Evolutionary conservation across 2,329 filamentous ascomycete species (phyloP).

Genomic region (Ophiostoma sp.): DNA sequence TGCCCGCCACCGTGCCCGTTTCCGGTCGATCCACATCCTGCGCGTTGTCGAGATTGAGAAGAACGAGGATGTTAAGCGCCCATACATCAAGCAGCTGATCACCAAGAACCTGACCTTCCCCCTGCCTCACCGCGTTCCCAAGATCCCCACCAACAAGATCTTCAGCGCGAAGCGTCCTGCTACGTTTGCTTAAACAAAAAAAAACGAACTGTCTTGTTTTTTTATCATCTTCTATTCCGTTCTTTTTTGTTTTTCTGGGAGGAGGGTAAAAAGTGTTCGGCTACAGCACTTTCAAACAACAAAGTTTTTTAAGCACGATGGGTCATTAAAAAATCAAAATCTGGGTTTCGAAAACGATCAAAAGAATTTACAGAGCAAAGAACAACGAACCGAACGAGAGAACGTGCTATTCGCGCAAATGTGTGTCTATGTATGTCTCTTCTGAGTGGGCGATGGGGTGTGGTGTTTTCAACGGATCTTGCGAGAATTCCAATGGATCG

Average conservation of each 20-base stretch:
- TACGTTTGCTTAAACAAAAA: constrained; percentile 75
- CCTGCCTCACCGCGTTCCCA: constrained; percentile 90
- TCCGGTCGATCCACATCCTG: constrained; percentile 93
- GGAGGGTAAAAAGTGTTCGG: constrained; percentile 15
- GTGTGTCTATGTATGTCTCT: no score
- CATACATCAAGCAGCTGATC: constrained; percentile 99
- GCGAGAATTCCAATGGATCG: no score
- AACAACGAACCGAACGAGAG: no score
- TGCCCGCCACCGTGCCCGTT: constrained; percentile 94
- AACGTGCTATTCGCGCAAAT: no score
- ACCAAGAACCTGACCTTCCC: constrained; percentile 96
- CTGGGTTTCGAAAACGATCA: not conserved
- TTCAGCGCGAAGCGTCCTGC: constrained; percentile 90
- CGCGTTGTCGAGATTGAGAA: constrained; percentile 98
- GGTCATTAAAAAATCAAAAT: constrained; percentile 21
- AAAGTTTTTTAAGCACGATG: constrained; percentile 17
- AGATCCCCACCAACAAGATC: constrained; percentile 78
- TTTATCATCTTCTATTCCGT: constrained; percentile 13
- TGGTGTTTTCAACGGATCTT: no score
- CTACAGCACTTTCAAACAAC: constrained; percentile 11
- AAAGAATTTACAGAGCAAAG: no score
- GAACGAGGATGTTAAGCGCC: constrained; percentile 88
- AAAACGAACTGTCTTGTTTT: constrained; percentile 13
- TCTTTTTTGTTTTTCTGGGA: constrained; percentile 17
- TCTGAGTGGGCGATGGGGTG: no score